phyloP scores from a whole-genome alignment of 2,329 filamentous ascomycete genomes.

The Colletotrichum sp. region DNA sequence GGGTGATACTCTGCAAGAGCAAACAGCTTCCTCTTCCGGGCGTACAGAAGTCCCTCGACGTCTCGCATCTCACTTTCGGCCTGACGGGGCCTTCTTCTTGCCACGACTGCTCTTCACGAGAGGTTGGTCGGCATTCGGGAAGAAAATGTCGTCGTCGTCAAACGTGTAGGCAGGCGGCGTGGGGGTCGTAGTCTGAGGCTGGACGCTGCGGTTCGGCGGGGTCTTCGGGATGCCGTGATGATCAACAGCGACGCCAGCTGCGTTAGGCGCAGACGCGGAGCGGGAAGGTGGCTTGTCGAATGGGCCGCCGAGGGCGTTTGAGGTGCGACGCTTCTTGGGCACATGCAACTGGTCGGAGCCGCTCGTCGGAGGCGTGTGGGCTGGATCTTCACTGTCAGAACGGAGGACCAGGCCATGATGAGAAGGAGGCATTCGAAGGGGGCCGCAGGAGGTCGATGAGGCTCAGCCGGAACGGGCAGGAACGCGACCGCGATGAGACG shows the following conservation, averaged over 20 bases:
- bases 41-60: background rate
- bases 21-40: background rate
- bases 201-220: background rate
- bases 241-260: background rate
- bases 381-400: background rate
- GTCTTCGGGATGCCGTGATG: background rate
- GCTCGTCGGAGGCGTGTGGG: background rate
- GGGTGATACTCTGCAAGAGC: background rate
- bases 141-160: slow-evolving; percentile 8
- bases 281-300: background rate
- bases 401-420: background rate
- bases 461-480: background rate
- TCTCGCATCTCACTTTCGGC: background rate
- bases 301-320: background rate
- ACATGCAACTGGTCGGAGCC: background rate
- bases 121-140: background rate
- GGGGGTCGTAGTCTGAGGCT: background rate
- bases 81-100: background rate
- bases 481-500: background rate
- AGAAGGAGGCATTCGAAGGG: background rate
- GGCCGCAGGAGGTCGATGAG: background rate
- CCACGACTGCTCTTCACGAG: background rate
- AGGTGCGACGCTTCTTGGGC: background rate
- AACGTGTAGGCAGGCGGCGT: slow-evolving; percentile 5
- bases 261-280: background rate